Percentiles rank a stretch among this genome's conserved stretches.
Evolutionary conservation across 768 basidiomycete genomes (phyloP).

Genomic region (Leccinum uliginosum): DNA sequence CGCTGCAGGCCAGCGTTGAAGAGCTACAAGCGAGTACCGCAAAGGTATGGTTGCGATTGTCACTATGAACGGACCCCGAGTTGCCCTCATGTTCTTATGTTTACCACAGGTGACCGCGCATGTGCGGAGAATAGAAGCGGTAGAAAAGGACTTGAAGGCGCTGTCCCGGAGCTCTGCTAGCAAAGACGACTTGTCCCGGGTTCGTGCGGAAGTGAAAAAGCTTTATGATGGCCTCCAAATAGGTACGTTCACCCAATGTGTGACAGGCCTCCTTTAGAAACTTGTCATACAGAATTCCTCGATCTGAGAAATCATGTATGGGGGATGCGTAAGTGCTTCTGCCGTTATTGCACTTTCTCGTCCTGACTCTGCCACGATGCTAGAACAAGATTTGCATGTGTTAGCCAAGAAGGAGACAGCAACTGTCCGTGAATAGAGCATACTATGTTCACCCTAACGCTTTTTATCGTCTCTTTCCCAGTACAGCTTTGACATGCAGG

Average conservation of each 20-base stretch:
- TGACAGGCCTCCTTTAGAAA: background rate
- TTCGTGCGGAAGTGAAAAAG: slow-evolving; percentile 83
- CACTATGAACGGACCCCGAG: background rate
- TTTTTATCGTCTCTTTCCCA: background rate
- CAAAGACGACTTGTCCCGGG: slow-evolving; percentile 76
- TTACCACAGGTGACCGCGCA: slow-evolving; percentile 69
- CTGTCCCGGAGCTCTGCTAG: slow-evolving; percentile 58
- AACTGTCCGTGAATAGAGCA: slow-evolving; percentile 49
- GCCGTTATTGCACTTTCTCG: background rate
- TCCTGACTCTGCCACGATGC: background rate
- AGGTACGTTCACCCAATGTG: slow-evolving; percentile 40
- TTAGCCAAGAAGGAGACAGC: slow-evolving; percentile 65
- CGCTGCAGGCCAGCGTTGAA: slow-evolving; percentile 82
- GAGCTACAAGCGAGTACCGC: slow-evolving; percentile 81
- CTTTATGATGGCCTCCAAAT: slow-evolving; percentile 79
- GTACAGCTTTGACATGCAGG: background rate
- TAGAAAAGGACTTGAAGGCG: slow-evolving; percentile 85
- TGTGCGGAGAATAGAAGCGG: slow-evolving; percentile 75
- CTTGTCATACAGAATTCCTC: slow-evolving; percentile 56
- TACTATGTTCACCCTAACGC: slow-evolving; percentile 5
- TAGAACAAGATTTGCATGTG: slow-evolving; percentile 80
- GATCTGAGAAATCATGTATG: slow-evolving; percentile 79
- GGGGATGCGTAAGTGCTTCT: slow-evolving; percentile 71
- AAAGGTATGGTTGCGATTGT: slow-evolving; percentile 44
- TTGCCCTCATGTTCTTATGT: background rate